A percentile compares a stretch with the other conserved stretches of the same genome.
Evolutionary conservation across 352 stramenopile genomes (phyloP).

Genomic region (Globisporangium paroecandrum): DNA sequence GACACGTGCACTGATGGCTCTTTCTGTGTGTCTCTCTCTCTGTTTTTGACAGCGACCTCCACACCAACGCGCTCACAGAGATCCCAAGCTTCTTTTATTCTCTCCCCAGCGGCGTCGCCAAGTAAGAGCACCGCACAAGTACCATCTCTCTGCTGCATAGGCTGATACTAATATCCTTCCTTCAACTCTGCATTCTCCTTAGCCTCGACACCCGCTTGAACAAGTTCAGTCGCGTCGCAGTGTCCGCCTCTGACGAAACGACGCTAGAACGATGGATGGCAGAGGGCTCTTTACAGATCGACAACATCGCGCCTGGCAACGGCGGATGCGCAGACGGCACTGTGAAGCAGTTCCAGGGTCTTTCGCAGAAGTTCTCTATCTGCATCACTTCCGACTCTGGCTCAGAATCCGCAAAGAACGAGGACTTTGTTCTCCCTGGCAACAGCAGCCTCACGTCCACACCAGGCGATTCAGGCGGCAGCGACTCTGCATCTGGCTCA

Average conservation of each 20-base stretch:
- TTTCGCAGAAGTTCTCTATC: slow-evolving; percentile 26
- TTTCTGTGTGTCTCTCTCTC: background rate
- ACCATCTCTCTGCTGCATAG: background rate
- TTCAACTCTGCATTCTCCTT: background rate
- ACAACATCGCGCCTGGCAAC: slow-evolving; percentile 22
- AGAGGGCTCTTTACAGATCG: slow-evolving; percentile 27
- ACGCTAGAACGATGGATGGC: slow-evolving; percentile 33
- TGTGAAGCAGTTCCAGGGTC: slow-evolving; percentile 18
- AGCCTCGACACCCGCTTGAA: slow-evolving; percentile 47
- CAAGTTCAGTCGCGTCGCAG: slow-evolving; percentile 30
- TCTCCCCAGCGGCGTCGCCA: slow-evolving; percentile 14
- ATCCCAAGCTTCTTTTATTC: slow-evolving; percentile 29
- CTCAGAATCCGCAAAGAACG: background rate
- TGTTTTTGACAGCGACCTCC: slow-evolving; percentile 33
- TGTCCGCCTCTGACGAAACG: slow-evolving; percentile 24
- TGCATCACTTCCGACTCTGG: slow-evolving; percentile 17
- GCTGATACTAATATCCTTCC: too few species aligned
- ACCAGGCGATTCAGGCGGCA: background rate
- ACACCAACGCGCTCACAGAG: slow-evolving; percentile 31
- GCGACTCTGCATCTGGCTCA: background rate
- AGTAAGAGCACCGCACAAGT: slow-evolving; percentile 14
- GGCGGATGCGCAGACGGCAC: slow-evolving; percentile 3
- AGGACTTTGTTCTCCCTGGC: background rate
- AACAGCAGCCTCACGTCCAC: background rate
- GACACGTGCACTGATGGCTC: background rate